Base-by-base conservation (phyloP, 2,329 filamentous ascomycete genomes). In the Grosmannia huntii region DNA sequence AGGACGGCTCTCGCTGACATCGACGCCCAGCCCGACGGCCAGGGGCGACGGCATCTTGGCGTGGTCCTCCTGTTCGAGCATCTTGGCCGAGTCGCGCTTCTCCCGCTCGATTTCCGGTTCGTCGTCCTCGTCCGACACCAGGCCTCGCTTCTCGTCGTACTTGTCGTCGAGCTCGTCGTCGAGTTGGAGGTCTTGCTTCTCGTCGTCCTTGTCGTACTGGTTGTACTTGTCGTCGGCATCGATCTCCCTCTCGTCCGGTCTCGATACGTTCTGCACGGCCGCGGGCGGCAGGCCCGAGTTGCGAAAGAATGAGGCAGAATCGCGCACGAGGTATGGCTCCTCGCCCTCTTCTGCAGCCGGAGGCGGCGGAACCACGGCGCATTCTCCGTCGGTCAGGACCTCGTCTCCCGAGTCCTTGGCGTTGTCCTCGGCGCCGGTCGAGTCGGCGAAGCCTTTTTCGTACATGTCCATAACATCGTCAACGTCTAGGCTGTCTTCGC, bases 401-500 rank as follows among this genome's bases (percentile, higher is more conserved):
- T 73, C 68, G 31, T 65, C 58, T 33, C 44, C 73, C 64, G 75
- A 73, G 61, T 70, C 54, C 27, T 27, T 49, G 14, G 44, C 66
- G 28, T 71, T 69, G 48, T 75, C 70, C 56, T 78, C 76, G 21
- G 72, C 68, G 5, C 72, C 73, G 7, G 75, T 75, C 53, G 75
- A 75, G 65, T 79, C 78, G 58, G 72, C 74, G 65, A 86, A 86
- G 14, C 82, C 83, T 62, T 78, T 76, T 66, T 84, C 83, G 68
- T 86, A 87, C 74, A 85, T 84, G 66, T 80, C 83, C 71, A 89
- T 85, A 57, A 90, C 79, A 73, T 86, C 82, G 64, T 85, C 82
- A 36, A 86, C 73, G 65, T 81, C 84, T 58, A 81, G 75, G 48
- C 79, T 80, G 62, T 84, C 81, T 61, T 80, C 76, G 19, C 73